Evolutionary conservation across 768 basidiomycete genomes (phyloP).

Genomic region (Auricularia auricula-judae): DNA sequence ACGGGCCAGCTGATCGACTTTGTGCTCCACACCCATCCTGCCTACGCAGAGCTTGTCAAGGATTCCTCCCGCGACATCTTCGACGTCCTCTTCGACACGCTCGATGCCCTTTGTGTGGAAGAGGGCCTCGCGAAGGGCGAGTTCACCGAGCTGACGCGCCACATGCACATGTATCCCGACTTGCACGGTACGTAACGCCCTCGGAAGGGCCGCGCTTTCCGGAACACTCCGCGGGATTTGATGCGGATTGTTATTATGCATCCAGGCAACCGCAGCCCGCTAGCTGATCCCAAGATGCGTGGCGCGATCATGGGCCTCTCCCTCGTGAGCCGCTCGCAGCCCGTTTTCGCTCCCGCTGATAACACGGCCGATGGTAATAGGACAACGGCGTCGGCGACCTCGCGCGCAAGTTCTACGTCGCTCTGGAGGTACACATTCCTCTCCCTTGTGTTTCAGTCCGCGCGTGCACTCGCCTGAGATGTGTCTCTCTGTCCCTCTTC

Average conservation of each 20-base stretch:
- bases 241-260: not conserved
- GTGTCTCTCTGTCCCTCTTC: not conserved
- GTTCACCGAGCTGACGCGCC: slow-evolving; percentile 77
- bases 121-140: slow-evolving; percentile 34
- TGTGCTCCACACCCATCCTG: slow-evolving; percentile 84
- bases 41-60: slow-evolving; percentile 63
- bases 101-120: slow-evolving; percentile 55
- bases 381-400: slow-evolving; percentile 70
- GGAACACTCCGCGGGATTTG: not conserved
- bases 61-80: slow-evolving; percentile 31
- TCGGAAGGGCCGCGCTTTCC: not conserved
- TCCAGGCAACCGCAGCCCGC: slow-evolving; percentile 87
- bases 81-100: slow-evolving; percentile 52
- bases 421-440: slow-evolving; percentile 44
- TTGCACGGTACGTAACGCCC: slow-evolving; percentile 55
- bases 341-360: not conserved
- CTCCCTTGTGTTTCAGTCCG: too few species aligned
- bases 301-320: slow-evolving; percentile 84
- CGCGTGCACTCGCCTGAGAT: too few species aligned
- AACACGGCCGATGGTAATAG: slow-evolving; percentile 21
- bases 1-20: slow-evolving; percentile 97
- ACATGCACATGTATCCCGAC: slow-evolving; percentile 92
- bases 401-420: slow-evolving; percentile 80
- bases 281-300: slow-evolving; percentile 91
- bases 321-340: slow-evolving; percentile 32